A percentile compares a stretch with the other conserved stretches of the same genome.
phyloP scores from a whole-genome alignment of 345 rosid genomes.

The Cardamine chenopodiifolia region DNA sequence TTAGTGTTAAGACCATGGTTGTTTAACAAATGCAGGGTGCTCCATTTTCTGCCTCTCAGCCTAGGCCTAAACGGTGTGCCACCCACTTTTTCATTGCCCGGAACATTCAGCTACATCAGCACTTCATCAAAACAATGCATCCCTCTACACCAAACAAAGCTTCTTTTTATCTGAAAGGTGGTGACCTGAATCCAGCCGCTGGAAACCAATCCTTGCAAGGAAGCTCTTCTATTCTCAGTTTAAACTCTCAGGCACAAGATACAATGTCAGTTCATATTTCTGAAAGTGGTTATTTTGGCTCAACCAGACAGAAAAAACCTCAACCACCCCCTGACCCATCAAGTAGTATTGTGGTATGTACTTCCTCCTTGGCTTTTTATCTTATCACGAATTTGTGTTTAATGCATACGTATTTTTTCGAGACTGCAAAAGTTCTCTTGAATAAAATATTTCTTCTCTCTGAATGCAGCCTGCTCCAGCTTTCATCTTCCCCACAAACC shows the following conservation, averaged over 20 bases:
- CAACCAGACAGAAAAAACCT: slow-evolving; percentile 44
- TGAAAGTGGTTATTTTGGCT: slow-evolving; percentile 35
- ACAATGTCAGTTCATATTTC: slow-evolving; percentile 29
- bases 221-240: slow-evolving; percentile 38
- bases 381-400: not conserved
- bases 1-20: slow-evolving; percentile 16
- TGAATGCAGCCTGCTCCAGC: slow-evolving; percentile 53
- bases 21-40: slow-evolving; percentile 38
- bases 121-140: slow-evolving; percentile 46
- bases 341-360: slow-evolving; percentile 52
- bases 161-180: slow-evolving; percentile 40
- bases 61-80: slow-evolving; percentile 58
- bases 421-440: not conserved
- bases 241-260: slow-evolving; percentile 46
- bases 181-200: slow-evolving; percentile 41
- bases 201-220: slow-evolving; percentile 44
- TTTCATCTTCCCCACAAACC: slow-evolving; percentile 52
- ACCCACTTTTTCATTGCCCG: slow-evolving; percentile 61
- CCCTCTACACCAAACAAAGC: slow-evolving; percentile 46
- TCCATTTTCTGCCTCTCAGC: slow-evolving; percentile 45
- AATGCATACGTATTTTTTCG: not conserved
- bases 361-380: not conserved
- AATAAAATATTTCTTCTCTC: not conserved
- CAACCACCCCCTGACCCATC: slow-evolving; percentile 38
- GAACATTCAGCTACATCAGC: slow-evolving; percentile 59